Conservation (phyloP, 495 filamentous ascomycete genomes). For the Neurospora sublineolata region DNA sequence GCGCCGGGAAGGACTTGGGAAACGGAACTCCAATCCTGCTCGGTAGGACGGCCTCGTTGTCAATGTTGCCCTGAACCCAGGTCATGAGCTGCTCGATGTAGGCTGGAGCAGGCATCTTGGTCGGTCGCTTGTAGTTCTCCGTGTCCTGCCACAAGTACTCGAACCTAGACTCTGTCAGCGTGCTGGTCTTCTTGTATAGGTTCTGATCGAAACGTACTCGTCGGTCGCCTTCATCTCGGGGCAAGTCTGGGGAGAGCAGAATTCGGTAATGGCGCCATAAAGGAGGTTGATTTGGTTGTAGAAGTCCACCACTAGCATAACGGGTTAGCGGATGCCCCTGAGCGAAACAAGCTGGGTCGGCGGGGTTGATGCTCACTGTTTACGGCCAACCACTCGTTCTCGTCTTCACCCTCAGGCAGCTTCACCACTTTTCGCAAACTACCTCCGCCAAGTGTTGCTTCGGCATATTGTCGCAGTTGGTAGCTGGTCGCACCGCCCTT, state of each 20-base stretch:
- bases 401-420: constrained; percentile 90
- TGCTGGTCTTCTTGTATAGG: background rate
- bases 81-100: constrained; percentile 97
- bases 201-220: constrained; percentile 48
- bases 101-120: constrained; percentile 92
- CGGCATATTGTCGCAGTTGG: constrained; percentile 93
- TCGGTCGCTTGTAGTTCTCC: constrained; percentile 85
- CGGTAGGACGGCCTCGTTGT: constrained; percentile 90
- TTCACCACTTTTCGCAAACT: constrained; percentile 93
- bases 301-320: constrained; percentile 79
- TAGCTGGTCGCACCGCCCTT: constrained; percentile 85
- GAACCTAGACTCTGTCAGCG: constrained; percentile 46
- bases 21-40: constrained; percentile 91
- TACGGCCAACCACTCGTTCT: constrained; percentile 95
- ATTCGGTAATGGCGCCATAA: constrained; percentile 97
- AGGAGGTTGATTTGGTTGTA: constrained; percentile 99
- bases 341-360: background rate
- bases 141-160: constrained; percentile 98
- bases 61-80: constrained; percentile 91
- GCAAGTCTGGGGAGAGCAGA: constrained; percentile 92
- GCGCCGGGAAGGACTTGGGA: constrained; percentile 77
- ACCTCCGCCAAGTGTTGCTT: constrained; percentile 89
- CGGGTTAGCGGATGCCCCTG: constrained; percentile 4
- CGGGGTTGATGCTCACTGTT: constrained; percentile 50
- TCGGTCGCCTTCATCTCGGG: constrained; percentile 99